A percentile compares a stretch with the other conserved stretches of the same genome.
Evolutionary conservation across 176 grass and related monocot species (phyloP).

Genomic region (Triticum dicoccoides): DNA sequence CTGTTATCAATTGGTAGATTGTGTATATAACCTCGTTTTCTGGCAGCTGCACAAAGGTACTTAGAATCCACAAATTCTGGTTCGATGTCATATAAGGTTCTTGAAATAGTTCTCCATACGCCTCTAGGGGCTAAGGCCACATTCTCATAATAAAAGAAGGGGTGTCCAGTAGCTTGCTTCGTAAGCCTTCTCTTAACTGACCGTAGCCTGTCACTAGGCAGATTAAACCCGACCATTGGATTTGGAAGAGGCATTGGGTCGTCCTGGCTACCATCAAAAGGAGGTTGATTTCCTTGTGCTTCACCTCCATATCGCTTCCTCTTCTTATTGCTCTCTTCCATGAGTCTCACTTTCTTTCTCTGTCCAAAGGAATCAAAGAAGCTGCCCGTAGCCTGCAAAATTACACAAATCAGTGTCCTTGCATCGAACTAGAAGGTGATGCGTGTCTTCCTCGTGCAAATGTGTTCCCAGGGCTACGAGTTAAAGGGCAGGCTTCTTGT

Average conservation of each 20-base stretch:
- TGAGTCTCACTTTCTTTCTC: slow-evolving; percentile 2
- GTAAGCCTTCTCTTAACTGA: slow-evolving; percentile 30
- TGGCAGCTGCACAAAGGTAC: slow-evolving; percentile 53
- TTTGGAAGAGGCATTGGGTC: slow-evolving; percentile 38
- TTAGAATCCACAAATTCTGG: slow-evolving; percentile 84
- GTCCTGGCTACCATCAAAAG: slow-evolving; percentile 18
- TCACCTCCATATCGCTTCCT: slow-evolving; percentile 38
- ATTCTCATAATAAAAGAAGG: slow-evolving; percentile 84
- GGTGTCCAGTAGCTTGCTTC: slow-evolving; percentile 45
- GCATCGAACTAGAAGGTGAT: neutral
- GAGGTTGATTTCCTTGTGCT: slow-evolving; percentile 17
- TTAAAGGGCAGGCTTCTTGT: neutral
- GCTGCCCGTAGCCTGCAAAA: slow-evolving; percentile 14
- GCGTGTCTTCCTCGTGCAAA: neutral
- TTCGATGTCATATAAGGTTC: slow-evolving; percentile 57
- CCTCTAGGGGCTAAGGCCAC: slow-evolving; percentile 71
- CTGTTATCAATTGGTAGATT: slow-evolving; percentile 68
- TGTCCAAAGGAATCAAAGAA: neutral
- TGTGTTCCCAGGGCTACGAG: neutral
- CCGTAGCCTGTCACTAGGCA: slow-evolving; percentile 40
- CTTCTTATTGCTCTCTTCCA: slow-evolving; percentile 28
- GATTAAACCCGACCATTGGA: slow-evolving; percentile 64
- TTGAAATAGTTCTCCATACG: slow-evolving; percentile 59
- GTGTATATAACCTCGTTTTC: slow-evolving; percentile 76
- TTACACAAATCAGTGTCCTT: neutral